Percentiles rank a stretch among this genome's conserved stretches.
Evolutionary conservation across 805 yeast genomes (phyloP).

Genomic region (Suhomyces sp.): DNA sequence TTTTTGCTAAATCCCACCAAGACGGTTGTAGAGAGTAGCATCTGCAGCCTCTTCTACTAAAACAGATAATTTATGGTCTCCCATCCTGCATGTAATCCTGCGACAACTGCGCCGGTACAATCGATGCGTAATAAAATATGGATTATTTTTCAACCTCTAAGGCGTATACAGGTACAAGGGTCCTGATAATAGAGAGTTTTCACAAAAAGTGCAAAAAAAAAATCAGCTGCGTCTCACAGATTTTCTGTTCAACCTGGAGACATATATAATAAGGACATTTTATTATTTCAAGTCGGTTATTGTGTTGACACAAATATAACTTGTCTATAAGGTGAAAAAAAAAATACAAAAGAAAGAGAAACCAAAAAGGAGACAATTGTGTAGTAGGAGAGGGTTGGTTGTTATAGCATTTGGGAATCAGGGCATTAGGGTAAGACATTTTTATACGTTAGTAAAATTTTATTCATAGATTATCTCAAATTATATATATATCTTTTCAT

Average conservation of each 20-base stretch:
- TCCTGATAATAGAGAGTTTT: conserved; percentile 1
- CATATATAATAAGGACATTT: not conserved
- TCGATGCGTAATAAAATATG: not conserved
- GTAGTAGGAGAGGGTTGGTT: not conserved
- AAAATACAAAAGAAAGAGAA: not conserved
- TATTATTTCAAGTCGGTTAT: conserved; percentile 1
- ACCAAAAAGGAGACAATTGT: conserved; percentile 6
- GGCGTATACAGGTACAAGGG: not conserved
- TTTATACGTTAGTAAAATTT: not conserved
- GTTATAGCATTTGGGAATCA: conserved; percentile 5
- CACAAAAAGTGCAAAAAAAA: not conserved
- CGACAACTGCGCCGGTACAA: not conserved
- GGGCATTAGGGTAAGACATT: not conserved
- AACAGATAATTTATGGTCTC: not conserved
- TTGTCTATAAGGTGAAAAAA: not conserved
- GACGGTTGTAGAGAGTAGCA: not conserved
- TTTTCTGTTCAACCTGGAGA: not conserved
- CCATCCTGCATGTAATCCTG: not conserved
- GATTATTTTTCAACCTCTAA: not conserved
- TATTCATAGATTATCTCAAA: not conserved
- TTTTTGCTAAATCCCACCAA: not conserved
- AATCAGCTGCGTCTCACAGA: not conserved
- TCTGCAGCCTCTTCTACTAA: not conserved
- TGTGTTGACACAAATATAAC: conserved; percentile 1
- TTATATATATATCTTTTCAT: conserved; percentile 5